Base-by-base conservation (phyloP, 2,329 filamentous ascomycete genomes). In the Coniella vitis region DNA sequence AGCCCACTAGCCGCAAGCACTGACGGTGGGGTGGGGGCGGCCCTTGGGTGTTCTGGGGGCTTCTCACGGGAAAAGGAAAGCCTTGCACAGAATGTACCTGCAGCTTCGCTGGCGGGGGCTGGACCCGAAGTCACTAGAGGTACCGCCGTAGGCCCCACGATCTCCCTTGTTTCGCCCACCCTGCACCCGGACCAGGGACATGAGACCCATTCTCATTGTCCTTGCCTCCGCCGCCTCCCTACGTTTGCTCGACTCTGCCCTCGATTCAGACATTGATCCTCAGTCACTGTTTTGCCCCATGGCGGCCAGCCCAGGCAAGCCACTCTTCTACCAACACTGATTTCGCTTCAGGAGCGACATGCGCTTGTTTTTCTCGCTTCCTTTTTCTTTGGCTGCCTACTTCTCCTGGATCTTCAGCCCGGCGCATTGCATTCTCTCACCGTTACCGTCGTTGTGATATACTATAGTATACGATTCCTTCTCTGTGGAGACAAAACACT, bases 161-260 rank as follows among this genome's bases (percentile, higher is more conserved):
- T n/a, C 40, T 42, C 40, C 40, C 40, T 42, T 42, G 40, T 42
- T 42, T 42, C 40, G 25, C 40, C 40, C 14, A 42, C 29, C 40
- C 29, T 42, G 29, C 25, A 19, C 17, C 9, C 3, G 25, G 31
- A n/a, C n/a, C 29, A 31, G 39, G 39, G 39, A 42, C 25, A 10
- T 32, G 17, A 32, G 29, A 10, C n/a, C 17, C 19, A 8, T 31
- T 9, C 38, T 25, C 10, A n/a, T 16, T 25, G 25, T n/a, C 40
- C 25, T 32, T 25, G 25, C 38, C 22, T 12, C 9, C 16, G 31
- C 25, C 19, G 29, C 40, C 40, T 42, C 40, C 40, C 40, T 42
- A 10, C n/a, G 29, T 12, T 34, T 16, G 34, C 5, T 16, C 13
- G 16, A 8, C 16, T 29, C 29, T 42, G 40, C 40, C 40, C 40